A percentile compares a stretch with the other conserved stretches of the same genome.
These are phyloP conservation scores for Erodium moschatum DNA, from an alignment of 441 rosid species.

Conservation along the genomic window DNA sequence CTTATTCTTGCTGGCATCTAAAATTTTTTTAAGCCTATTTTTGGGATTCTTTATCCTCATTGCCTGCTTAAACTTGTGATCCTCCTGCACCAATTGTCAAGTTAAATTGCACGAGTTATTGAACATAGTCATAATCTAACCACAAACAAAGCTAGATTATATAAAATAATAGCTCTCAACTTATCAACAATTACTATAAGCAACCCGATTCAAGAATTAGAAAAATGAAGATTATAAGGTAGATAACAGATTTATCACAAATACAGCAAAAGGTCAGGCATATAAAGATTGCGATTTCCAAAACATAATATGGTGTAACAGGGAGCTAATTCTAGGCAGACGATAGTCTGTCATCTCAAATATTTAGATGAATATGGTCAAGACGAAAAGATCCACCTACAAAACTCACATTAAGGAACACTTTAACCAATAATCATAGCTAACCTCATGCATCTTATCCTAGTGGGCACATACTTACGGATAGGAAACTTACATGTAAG, in stretches of 20 bases:
- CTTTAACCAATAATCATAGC: not conserved
- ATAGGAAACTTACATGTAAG: too few relatives aligned
- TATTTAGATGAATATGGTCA: not conserved
- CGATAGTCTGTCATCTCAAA: too few relatives aligned
- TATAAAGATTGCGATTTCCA: conserved; percentile 4
- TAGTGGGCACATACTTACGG: not conserved
- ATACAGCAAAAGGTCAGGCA: not conserved
- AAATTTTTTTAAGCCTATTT: conserved; percentile 73
- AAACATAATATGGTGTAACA: not conserved
- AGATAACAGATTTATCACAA: not conserved
- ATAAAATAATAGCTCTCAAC: too few relatives aligned
- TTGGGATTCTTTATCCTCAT: conserved; percentile 87
- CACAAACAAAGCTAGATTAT: too few relatives aligned
- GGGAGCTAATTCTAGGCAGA: not conserved
- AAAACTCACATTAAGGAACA: not conserved
- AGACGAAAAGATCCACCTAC: not conserved
- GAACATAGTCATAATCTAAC: not conserved
- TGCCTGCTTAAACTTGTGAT: conserved; percentile 92
- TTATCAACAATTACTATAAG: too few relatives aligned
- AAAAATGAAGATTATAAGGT: not conserved
- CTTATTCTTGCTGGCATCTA: conserved; percentile 88
- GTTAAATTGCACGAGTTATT: not conserved
- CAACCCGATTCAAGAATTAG: not conserved
- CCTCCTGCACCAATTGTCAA: conserved; percentile 49
- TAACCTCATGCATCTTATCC: not conserved